Percentiles rank a stretch among this genome's conserved stretches.
Evolutionary conservation across 768 basidiomycete genomes (phyloP).

Genomic region (Hypsizygus marmoreus): DNA sequence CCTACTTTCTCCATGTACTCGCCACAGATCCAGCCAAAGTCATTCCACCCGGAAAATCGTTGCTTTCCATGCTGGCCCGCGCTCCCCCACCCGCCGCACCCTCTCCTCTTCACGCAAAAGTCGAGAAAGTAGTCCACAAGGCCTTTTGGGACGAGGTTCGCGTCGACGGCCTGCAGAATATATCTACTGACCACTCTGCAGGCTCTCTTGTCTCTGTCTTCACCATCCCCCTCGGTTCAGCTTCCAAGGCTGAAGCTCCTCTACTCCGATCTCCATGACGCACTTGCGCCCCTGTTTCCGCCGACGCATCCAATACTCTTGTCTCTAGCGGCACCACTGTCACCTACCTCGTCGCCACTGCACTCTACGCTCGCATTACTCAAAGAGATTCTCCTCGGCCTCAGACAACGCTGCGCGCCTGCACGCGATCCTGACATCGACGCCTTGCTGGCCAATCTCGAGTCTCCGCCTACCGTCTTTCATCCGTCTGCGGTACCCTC

Average conservation of each 20-base stretch:
- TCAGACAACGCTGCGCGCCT: constrained; percentile 69
- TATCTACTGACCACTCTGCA: too few species aligned
- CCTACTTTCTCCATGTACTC: constrained; percentile 68
- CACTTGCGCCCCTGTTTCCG: constrained; percentile 61
- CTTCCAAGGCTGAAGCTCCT: constrained; percentile 58
- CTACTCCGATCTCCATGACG: constrained; percentile 53
- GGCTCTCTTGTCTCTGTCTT: constrained; percentile 59
- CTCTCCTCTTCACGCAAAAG: constrained; percentile 36
- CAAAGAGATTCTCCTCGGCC: constrained; percentile 49
- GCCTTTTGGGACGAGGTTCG: constrained; percentile 80
- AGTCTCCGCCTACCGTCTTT: constrained; percentile 9
- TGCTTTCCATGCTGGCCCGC: constrained; percentile 58
- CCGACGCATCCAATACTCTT: constrained; percentile 49
- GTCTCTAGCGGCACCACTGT: constrained; percentile 56
- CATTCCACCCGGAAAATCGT: constrained; percentile 72
- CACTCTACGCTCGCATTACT: constrained; percentile 56
- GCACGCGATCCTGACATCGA: constrained; percentile 59
- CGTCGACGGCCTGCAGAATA: too few species aligned
- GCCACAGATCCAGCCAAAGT: constrained; percentile 60
- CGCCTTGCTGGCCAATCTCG: constrained; percentile 32
- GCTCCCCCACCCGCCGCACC: constrained; percentile 3
- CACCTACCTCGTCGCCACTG: constrained; percentile 71
- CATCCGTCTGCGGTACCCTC: constrained; percentile 21
- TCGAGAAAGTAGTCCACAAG: constrained; percentile 56
- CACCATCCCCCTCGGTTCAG: constrained; percentile 58